Conservation (phyloP, 441 rosid species). For the Euphorbia schlechtendalii region DNA sequence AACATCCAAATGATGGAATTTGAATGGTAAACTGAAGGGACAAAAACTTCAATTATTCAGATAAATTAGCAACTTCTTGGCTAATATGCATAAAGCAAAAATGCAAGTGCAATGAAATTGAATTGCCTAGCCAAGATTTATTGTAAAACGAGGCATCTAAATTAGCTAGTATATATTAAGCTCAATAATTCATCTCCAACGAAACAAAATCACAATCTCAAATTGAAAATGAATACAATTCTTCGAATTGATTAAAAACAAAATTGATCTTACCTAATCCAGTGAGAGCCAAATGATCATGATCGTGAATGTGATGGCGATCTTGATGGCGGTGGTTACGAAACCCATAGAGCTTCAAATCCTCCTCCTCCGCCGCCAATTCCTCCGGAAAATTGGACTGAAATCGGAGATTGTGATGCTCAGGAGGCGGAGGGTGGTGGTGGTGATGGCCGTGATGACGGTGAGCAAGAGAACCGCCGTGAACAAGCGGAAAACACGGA, state of each 20-base stretch:
- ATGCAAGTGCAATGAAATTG: too few species aligned
- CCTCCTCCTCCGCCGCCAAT: slow-evolving; percentile 82
- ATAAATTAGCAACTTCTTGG: too few species aligned
- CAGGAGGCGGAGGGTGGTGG: slow-evolving; percentile 22
- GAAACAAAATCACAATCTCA: not conserved
- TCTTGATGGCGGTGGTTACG: slow-evolving; percentile 25
- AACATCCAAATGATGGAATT: too few species aligned
- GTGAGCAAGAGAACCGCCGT: slow-evolving; percentile 30
- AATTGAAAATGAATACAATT: not conserved
- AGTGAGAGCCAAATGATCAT: slow-evolving; percentile 34
- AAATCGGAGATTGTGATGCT: slow-evolving; percentile 25
- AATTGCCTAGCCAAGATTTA: too few species aligned
- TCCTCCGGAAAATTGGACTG: slow-evolving; percentile 62
- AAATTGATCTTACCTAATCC: slow-evolving; percentile 44
- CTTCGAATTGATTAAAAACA: not conserved
- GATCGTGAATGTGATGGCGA: slow-evolving; percentile 32
- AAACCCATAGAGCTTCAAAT: slow-evolving; percentile 33
- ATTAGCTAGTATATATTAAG: not conserved
- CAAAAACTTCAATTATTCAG: too few species aligned
- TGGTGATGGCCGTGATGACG: slow-evolving; percentile 33
- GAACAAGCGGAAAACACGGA: slow-evolving; percentile 43
- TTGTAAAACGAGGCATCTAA: too few species aligned
- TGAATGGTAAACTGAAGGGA: too few species aligned
- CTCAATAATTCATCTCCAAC: not conserved
- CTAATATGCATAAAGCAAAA: too few species aligned